Evolutionary conservation across 1,284 basidiomycete species (phyloP).

Genomic region (Neonothopanus nambi): DNA sequence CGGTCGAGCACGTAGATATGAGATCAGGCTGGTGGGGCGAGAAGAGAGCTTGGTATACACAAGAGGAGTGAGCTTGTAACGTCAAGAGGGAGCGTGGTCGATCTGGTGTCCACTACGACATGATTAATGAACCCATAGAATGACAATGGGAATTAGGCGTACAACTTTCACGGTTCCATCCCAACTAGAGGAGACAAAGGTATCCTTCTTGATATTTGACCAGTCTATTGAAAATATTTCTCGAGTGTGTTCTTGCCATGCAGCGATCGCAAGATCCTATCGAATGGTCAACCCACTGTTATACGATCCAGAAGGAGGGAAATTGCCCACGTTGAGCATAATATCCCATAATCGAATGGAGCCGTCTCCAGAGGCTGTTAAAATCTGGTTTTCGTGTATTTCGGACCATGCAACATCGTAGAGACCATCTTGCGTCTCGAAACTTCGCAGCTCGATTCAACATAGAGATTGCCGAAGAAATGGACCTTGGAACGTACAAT

Average conservation of each 20-base stretch:
- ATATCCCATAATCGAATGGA: slow-evolving; percentile 92
- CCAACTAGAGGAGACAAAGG: slow-evolving; percentile 90
- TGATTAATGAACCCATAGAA: not conserved
- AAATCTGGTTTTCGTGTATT: slow-evolving; percentile 91
- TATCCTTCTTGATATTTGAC: slow-evolving; percentile 93
- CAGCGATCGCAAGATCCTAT: slow-evolving; percentile 85
- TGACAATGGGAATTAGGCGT: slow-evolving; percentile 29
- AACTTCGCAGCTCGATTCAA: slow-evolving; percentile 49
- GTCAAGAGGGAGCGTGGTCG: slow-evolving; percentile 77
- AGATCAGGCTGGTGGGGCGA: slow-evolving; percentile 87
- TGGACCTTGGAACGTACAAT: slow-evolving; percentile 47
- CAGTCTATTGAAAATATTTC: slow-evolving; percentile 97
- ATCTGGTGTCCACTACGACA: slow-evolving; percentile 82
- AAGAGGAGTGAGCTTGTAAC: slow-evolving; percentile 79
- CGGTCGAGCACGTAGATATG: slow-evolving; percentile 82
- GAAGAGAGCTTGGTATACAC: slow-evolving; percentile 88
- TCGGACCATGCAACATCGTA: slow-evolving; percentile 95
- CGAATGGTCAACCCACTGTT: slow-evolving; percentile 23
- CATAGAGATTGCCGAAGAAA: slow-evolving; percentile 8
- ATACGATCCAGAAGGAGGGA: not conserved
- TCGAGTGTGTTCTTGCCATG: slow-evolving; percentile 91
- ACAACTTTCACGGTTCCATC: slow-evolving; percentile 91
- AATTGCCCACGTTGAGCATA: slow-evolving; percentile 72
- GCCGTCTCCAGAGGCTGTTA: slow-evolving; percentile 89
- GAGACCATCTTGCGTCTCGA: slow-evolving; percentile 91